Evolutionary conservation across 83 land plant genomes (phyloP).

Genomic region (Picea abies): DNA sequence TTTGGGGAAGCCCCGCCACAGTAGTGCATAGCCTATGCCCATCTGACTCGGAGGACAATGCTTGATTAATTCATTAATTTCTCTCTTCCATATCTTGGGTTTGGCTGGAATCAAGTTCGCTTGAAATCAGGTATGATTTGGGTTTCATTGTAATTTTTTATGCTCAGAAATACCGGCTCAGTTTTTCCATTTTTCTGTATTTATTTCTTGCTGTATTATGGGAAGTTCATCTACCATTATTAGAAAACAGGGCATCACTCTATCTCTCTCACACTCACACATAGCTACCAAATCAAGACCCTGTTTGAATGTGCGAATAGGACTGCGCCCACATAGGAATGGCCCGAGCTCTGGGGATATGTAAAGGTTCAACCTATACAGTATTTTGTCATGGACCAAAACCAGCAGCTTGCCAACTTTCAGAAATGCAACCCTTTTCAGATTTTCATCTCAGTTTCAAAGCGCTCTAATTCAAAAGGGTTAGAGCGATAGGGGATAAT

Average conservation of each 20-base stretch:
- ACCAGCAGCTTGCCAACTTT: slow-evolving; percentile 29
- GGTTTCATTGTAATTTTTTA: too few relatives aligned
- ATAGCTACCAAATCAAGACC: slow-evolving; percentile 28
- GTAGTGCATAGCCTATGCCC: slow-evolving; percentile 24
- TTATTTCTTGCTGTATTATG: too few relatives aligned
- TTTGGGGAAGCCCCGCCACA: slow-evolving; percentile 40
- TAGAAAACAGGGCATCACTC: too few relatives aligned
- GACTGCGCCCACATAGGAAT: slow-evolving; percentile 6
- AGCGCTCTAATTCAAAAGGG: slow-evolving; percentile 1
- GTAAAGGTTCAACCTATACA: slow-evolving; percentile 4
- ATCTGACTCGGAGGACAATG: background rate
- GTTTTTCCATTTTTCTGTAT: too few relatives aligned
- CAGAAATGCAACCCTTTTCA: slow-evolving; percentile 18
- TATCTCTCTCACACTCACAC: too few relatives aligned
- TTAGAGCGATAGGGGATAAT: background rate
- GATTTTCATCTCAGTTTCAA: background rate
- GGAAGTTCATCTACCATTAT: too few relatives aligned
- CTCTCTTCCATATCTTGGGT: too few relatives aligned
- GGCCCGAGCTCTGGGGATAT: slow-evolving; percentile 15
- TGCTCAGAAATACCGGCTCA: too few relatives aligned
- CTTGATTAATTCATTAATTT: too few relatives aligned
- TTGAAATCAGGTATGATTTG: too few relatives aligned
- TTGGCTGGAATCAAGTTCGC: too few relatives aligned
- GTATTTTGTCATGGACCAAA: slow-evolving; percentile 11
- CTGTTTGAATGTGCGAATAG: slow-evolving; percentile 22